Base-by-base conservation (phyloP, 2,329 filamentous ascomycete species). In the Xylariaceae sp. region DNA sequence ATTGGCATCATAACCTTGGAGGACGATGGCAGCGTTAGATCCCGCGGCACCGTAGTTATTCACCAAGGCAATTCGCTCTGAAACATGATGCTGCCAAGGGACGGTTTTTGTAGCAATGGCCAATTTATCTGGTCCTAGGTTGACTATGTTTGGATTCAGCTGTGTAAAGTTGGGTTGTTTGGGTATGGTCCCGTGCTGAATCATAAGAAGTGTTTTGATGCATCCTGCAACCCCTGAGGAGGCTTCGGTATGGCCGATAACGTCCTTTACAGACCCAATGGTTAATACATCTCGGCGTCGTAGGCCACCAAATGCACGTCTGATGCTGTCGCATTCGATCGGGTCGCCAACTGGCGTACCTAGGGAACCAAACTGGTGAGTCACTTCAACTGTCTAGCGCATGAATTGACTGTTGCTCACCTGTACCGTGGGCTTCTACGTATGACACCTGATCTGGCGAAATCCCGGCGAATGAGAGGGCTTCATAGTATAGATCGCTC, bases 401-500 rank as follows among this genome's bases (percentile, higher is more conserved):
- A 20, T 16, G 4, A 37, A 16, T 37, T 5, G 4, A 5, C 15
- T 18, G 13, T 32, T 36, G 20, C 36, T 11, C 9, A 10, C 55
- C 55, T 3, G 55, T 58, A 1, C 55, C 55, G 18, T 58, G 55
- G 0, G 55, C 52, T n/a, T 58, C 55, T 10, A 55, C 52, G 13
- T 50, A 55, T 3, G 48, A 43, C 8, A 73, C 61, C 6, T 67
- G 51, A 1, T 58, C 42, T 0, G 70, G 63, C 2, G 55, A 40
- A 2, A 71, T 27, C 3, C 58, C 45, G 6, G 65, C 59, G 30
- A 61, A 57, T 3, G 48, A 30, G 27, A 75, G 69, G 0, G 72
- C 71, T 2, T 61, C 56, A 40, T 57, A 48, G 48, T 72, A 74
- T 1, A 73, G 53, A 4, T 52, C 60, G 5, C 50, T 57, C 43